phyloP scores from a whole-genome alignment of 2,329 filamentous ascomycete genomes.

The Metarhizium sp. region DNA sequence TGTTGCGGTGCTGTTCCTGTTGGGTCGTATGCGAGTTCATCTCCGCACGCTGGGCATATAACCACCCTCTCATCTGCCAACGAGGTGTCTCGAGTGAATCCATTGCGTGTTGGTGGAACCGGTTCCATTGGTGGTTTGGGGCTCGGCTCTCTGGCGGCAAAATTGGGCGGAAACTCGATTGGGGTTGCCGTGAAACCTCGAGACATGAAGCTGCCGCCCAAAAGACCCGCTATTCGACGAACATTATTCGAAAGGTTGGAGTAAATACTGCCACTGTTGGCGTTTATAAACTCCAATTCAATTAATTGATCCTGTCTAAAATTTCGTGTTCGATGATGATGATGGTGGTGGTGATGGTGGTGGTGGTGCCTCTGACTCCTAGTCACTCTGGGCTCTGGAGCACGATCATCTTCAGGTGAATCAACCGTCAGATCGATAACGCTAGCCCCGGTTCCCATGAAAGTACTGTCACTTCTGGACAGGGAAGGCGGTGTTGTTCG shows the following conservation, averaged over 20 bases:
- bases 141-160: conserved; percentile 21
- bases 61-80: conserved; percentile 58
- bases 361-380: conserved; percentile 6
- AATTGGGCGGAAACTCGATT: conserved; percentile 17
- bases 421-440: conserved; percentile 47
- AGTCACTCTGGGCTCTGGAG: conserved; percentile 1
- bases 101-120: conserved; percentile 55
- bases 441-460: conserved; percentile 21
- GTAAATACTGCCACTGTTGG: conserved; percentile 8
- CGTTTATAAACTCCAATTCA: conserved; percentile 16
- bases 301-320: conserved; percentile 14
- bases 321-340: conserved; percentile 3
- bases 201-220: conserved; percentile 14
- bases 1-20: conserved; percentile 19
- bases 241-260: conserved; percentile 14
- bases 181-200: conserved; percentile 9
- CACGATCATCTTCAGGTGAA: conserved; percentile 25
- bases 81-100: conserved; percentile 67
- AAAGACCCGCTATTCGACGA: conserved; percentile 16
- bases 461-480: conserved; percentile 34
- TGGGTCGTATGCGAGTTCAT: conserved; percentile 71
- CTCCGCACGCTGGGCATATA: conserved; percentile 77
- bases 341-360: conserved; percentile 10
- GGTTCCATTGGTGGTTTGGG: conserved; percentile 47
- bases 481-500: conserved; percentile 31